Evolutionary conservation across 75 land plant species (phyloP).

Genomic region (Larix kaempferi): DNA sequence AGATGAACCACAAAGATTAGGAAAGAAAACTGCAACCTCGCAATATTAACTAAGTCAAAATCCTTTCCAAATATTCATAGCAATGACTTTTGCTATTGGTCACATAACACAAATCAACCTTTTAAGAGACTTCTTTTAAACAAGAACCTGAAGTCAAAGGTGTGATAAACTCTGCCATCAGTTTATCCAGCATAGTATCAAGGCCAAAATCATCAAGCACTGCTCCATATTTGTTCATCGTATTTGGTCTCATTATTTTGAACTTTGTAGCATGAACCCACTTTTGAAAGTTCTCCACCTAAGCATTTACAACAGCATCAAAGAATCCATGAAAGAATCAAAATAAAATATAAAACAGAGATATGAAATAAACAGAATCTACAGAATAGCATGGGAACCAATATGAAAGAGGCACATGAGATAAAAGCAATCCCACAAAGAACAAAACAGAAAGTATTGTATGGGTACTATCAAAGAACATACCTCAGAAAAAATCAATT

Average conservation of each 20-base stretch:
- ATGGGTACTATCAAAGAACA: not conserved
- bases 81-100: not conserved
- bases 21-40: constrained; percentile 68
- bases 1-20: constrained; percentile 89
- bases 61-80: not conserved
- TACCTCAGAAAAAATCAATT: constrained; percentile 79
- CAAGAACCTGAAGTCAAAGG: constrained; percentile 75
- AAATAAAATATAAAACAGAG: not conserved
- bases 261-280: constrained; percentile 78
- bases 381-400: not conserved
- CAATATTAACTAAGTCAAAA: not conserved
- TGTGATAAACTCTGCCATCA: constrained; percentile 73
- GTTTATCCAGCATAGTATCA: constrained; percentile 82
- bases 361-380: constrained; percentile 8
- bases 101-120: not conserved
- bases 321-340: constrained; percentile 3
- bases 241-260: constrained; percentile 94
- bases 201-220: constrained; percentile 99
- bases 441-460: not conserved
- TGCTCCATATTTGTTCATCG: constrained; percentile 97
- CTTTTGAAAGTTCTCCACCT: constrained; percentile 95
- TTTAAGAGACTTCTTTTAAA: constrained; percentile 4
- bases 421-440: not conserved
- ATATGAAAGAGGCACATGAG: not conserved
- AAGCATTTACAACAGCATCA: constrained; percentile 16